These are phyloP conservation scores for Penicillium sp. DNA, from an alignment of 2,329 filamentous ascomycete genomes.

Conservation along the genomic window DNA sequence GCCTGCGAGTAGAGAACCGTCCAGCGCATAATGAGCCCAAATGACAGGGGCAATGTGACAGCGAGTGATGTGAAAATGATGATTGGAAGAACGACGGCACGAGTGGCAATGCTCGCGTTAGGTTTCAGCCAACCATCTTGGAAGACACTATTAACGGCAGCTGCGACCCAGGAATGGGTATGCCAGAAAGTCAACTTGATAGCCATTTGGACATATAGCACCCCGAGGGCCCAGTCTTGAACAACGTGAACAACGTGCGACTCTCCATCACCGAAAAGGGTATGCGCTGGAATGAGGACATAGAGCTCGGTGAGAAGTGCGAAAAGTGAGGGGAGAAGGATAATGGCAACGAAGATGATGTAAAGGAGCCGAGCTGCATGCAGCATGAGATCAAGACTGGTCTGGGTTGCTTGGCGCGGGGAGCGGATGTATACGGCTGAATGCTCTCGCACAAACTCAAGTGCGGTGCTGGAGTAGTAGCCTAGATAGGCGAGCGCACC, in stretches of 20 bases:
- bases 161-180: conserved; percentile 67
- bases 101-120: conserved; percentile 74
- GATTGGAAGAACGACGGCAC: conserved; percentile 80
- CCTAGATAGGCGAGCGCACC: conserved; percentile 65
- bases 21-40: conserved; percentile 56
- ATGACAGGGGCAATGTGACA: conserved; percentile 62
- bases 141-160: conserved; percentile 71
- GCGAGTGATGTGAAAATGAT: conserved; percentile 61
- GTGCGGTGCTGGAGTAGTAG: conserved; percentile 46
- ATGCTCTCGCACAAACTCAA: conserved; percentile 25
- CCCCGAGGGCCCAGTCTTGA: conserved; percentile 89
- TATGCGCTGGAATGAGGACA: conserved; percentile 80
- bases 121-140: conserved; percentile 75
- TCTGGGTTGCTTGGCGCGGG: conserved; percentile 29
- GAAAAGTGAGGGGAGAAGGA: conserved; percentile 79
- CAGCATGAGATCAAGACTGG: conserved; percentile 18
- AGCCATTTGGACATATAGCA: conserved; percentile 83
- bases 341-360: conserved; percentile 68
- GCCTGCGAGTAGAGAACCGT: conserved; percentile 36
- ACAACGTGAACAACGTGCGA: conserved; percentile 68
- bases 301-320: conserved; percentile 84
- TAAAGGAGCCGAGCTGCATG: conserved; percentile 63
- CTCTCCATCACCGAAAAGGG: conserved; percentile 57
- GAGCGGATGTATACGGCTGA: conserved; percentile 31
- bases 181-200: conserved; percentile 68